A percentile compares a stretch with the other conserved stretches of the same genome.
Conservation (phyloP, 805 yeast genomes). For the Phaffomyces thermotolerans region DNA sequence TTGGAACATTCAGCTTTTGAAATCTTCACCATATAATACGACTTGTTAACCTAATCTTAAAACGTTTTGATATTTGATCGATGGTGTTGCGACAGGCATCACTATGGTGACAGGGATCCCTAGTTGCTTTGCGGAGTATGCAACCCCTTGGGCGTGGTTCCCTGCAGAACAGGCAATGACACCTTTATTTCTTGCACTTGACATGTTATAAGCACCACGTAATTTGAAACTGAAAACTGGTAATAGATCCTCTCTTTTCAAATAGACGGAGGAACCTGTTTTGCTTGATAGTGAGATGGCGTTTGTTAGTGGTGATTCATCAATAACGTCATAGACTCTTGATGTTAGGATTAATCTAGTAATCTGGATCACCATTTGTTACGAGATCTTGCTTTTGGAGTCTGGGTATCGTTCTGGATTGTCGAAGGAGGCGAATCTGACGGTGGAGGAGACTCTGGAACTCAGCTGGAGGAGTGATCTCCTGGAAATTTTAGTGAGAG, state of each 20-base stretch:
- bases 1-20: conserved; percentile 86
- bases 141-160: conserved; percentile 99
- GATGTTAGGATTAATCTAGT: conserved; percentile 87
- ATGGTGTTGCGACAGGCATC: conserved; percentile 97
- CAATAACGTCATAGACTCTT: conserved; percentile 89
- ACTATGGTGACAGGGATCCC: conserved; percentile 93
- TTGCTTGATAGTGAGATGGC: conserved; percentile 72
- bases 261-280: conserved; percentile 64
- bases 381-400: conserved; percentile 40
- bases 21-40: conserved; percentile 87
- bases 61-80: conserved; percentile 88
- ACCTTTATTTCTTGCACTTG: conserved; percentile 58
- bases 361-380: conserved; percentile 76
- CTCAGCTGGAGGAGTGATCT: no score
- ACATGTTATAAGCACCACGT: conserved; percentile 97
- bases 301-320: conserved; percentile 76
- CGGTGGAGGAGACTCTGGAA: no score
- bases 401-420: conserved; percentile 14
- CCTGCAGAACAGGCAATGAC: conserved; percentile 99
- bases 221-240: conserved; percentile 96
- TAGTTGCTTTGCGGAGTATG: conserved; percentile 77
- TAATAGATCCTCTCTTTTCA: conserved; percentile 87
- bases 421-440: not conserved
- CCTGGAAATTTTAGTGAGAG: no score
- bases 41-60: conserved; percentile 90